Base-by-base conservation (phyloP, 2,329 filamentous ascomycete species). In the Talaromyces sp. region DNA sequence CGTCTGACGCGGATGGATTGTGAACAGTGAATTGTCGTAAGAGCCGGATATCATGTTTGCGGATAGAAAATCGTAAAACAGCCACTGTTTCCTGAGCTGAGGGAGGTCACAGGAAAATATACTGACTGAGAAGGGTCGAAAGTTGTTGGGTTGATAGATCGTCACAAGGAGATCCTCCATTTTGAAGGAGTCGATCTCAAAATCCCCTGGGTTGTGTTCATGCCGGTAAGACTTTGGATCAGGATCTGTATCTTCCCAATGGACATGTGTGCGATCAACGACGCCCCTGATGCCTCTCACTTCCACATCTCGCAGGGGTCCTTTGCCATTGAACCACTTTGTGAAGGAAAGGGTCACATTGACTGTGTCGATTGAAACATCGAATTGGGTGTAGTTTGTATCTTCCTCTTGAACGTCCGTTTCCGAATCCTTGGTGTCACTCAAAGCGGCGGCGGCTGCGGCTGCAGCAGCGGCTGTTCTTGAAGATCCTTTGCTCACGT, bases 241-340 rank as follows among this genome's bases (percentile, higher is more conserved):
- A 33, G 90, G 78, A 58, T 85, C 81, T 56, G 89, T 87, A 36
- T 82, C 82, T 5, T 84, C 81, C 84, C 91, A 95, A 61, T 82
- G 79, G 2, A 99, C 90, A 54, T 87, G 89, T 0, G 92, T 96
- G 63, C 95, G 86, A 75, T 99, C 95, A 52, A 99, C 84, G 5
- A 98, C 91, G 27, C 95, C 95, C 63, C 95, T 86, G 33, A 99
- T 90, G 4, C 95, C 95, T 71, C 92, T 95, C 58, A 99, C 89
- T 72, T 97, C 92, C 50, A 99, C 95, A 72, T 98, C 91, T 68
- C 91, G 89, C 8, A 99, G 80, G 5, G 96, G 83, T 0, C 95
- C 95, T 75, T 94, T 97, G 27, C 95, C 94, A 68, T 96, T 98
- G 86, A 96, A 96, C 95, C 95, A 99, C 73, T 97, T 98, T n/a